Percentiles rank a stretch among this genome's conserved stretches.
Conservation (phyloP, 1,284 basidiomycete genomes). For the Trichosporon sp. region DNA sequence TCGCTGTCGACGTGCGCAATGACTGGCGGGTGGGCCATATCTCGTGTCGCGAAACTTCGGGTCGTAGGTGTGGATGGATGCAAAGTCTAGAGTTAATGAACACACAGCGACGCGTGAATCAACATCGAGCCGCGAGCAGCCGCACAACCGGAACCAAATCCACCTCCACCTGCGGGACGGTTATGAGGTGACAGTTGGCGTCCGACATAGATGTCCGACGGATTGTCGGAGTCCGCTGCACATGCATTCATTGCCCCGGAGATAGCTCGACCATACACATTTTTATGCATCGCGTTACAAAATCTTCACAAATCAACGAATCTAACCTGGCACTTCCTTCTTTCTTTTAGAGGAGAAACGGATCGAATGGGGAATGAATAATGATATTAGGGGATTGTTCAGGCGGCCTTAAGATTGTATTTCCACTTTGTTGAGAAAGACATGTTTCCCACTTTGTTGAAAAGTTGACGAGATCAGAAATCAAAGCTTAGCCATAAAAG, state of each 20-base stretch:
- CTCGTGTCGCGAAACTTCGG: not conserved
- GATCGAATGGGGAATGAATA: not conserved
- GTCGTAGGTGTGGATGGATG: constrained; percentile 2
- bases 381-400: not conserved
- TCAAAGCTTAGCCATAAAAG: constrained; percentile 4
- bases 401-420: not conserved
- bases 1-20: constrained; percentile 42
- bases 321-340: not conserved
- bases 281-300: constrained; percentile 2
- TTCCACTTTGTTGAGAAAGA: constrained; percentile 7
- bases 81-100: not conserved
- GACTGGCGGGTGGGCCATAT: constrained; percentile 23
- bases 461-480: constrained; percentile 3
- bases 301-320: not conserved
- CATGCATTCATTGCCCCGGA: not conserved
- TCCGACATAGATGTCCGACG: not conserved
- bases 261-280: not conserved
- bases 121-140: constrained; percentile 1
- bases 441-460: constrained; percentile 5
- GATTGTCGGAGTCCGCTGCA: not conserved
- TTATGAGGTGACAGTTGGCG: not conserved
- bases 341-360: not conserved
- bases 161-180: not conserved
- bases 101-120: not conserved
- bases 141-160: not conserved